These are phyloP conservation scores for Phytopythium kandeliae DNA, from an alignment of 352 stramenopile genomes.

Conservation along the genomic window DNA sequence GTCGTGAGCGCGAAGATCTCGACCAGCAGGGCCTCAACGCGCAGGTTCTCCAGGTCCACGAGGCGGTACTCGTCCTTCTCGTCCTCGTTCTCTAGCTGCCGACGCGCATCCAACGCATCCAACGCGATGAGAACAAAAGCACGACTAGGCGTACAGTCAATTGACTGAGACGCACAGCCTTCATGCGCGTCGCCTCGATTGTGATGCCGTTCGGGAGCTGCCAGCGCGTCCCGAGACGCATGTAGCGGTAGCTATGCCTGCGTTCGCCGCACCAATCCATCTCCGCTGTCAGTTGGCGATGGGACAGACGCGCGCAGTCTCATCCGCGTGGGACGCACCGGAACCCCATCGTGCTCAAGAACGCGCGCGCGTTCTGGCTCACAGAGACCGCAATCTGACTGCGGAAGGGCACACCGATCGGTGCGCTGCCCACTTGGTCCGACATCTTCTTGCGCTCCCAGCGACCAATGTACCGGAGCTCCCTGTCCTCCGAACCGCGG, in stretches of 20 bases:
- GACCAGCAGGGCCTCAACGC: constrained; percentile 79
- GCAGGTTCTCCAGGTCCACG: constrained; percentile 77
- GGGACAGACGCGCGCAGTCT: no score
- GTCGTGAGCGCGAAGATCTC: constrained; percentile 81
- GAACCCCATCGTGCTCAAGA: constrained; percentile 71
- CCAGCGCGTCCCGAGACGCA: constrained; percentile 77
- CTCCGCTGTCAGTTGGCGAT: neutral
- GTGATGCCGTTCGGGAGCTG: constrained; percentile 80
- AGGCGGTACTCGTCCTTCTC: constrained; percentile 82
- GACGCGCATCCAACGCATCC: neutral
- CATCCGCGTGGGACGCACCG: no score
- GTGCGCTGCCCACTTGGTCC: constrained; percentile 55
- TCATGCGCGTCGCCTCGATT: constrained; percentile 83
- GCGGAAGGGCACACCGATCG: constrained; percentile 68
- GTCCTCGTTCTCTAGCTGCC: constrained; percentile 71
- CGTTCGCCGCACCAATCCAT: neutral
- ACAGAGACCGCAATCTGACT: constrained; percentile 81
- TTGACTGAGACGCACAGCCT: constrained; percentile 38
- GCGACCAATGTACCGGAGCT: constrained; percentile 76
- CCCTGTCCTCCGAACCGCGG: constrained; percentile 23
- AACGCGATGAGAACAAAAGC: neutral
- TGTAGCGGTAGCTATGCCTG: constrained; percentile 82
- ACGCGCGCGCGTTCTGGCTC: constrained; percentile 73
- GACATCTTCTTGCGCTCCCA: constrained; percentile 87
- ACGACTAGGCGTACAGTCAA: neutral